Evolutionary conservation across 116 monocot genomes (phyloP), one percentile per base, ranked within the genome.

Genomic region (Dioscorea cayenensis): DNA sequence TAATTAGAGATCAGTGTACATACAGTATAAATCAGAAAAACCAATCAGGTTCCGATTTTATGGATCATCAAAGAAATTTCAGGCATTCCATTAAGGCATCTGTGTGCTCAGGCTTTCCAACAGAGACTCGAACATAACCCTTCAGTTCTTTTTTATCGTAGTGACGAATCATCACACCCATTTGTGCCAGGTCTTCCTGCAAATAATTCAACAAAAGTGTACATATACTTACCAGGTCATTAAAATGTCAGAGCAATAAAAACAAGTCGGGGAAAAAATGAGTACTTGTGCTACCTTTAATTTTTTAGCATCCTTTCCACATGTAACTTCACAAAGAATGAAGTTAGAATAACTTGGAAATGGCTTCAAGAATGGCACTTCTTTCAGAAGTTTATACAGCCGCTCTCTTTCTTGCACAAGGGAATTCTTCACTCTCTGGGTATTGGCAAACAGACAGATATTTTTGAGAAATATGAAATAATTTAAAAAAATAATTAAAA

Each of bases 81-180:
- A 97, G 81, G 67, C 89, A 88, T 36, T 82, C 65, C 83, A 99
- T 85, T 19, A 99, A 74, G 43, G 75, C 79, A 75, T 99, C 89
- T 6, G 97, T 94, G 71, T 99, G 94, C 64, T 93, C 90, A 28
- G 97, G 93, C 79, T 85, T 93, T 55, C 97, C 97, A 58, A 91
- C 94, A 21, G 97, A 89, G 19, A 93, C 32, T 48, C 97, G 84
- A 37, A 99, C 86, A 72, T 78, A 93, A 17, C 94, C 97, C 60
- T 70, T 86, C 62, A 99, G 77, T 60, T 99, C 97, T 76, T 93
- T 89, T 28, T 76, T 99, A 67, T 87, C 79, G 71, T 91, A 99
- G 73, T 99, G 94, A 2, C 97, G 88, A 51, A 99, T 99, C 94
- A 99, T 99, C 28, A 99, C 89, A 1, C 94, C 99, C 90, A 89